Conservation (phyloP, 2,329 filamentous ascomycete species). For the Tolypocladium paradoxum region DNA sequence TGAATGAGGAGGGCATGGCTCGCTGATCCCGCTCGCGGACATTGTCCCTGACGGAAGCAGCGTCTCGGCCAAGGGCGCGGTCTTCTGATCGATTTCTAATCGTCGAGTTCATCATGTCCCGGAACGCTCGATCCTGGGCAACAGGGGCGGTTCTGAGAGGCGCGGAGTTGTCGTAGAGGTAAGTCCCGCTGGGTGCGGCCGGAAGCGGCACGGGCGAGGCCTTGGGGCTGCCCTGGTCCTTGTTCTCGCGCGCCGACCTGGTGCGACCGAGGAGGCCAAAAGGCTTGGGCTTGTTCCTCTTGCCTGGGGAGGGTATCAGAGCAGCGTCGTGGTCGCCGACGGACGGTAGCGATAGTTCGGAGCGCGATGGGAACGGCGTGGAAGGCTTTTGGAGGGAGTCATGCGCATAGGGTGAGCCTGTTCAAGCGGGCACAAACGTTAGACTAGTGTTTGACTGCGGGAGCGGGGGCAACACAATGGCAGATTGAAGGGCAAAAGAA, state of each 20-base stretch:
- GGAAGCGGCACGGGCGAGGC: slow-evolving; percentile 16
- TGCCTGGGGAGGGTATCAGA: slow-evolving; percentile 22
- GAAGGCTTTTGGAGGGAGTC: slow-evolving; percentile 26
- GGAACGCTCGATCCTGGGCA: slow-evolving; percentile 54
- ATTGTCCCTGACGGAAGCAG: slow-evolving; percentile 28
- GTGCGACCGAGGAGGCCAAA: slow-evolving; percentile 42
- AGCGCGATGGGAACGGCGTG: slow-evolving; percentile 33
- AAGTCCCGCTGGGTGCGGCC: slow-evolving; percentile 13
- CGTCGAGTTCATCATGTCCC: slow-evolving; percentile 55
- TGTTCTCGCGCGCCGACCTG: slow-evolving; percentile 41
- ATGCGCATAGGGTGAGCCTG: slow-evolving; percentile 17
- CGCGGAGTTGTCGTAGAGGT: slow-evolving; percentile 17
- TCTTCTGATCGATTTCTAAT: slow-evolving; percentile 65
- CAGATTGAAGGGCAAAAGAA: background rate
- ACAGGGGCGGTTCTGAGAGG: slow-evolving; percentile 52
- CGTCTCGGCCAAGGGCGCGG: slow-evolving; percentile 38
- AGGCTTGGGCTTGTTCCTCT: slow-evolving; percentile 42
- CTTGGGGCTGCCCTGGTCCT: slow-evolving; percentile 31
- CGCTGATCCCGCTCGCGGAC: slow-evolving; percentile 37
- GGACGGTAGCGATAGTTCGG: slow-evolving; percentile 41
- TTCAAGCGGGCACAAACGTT: slow-evolving; percentile 8
- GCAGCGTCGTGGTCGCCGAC: slow-evolving; percentile 33
- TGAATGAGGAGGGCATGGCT: slow-evolving; percentile 38
- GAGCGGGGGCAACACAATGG: background rate
- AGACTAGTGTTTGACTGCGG: background rate